Evolutionary conservation across 176 grass and related monocot genomes (phyloP), one percentile per base, ranked within the genome.

Genomic region (Typha latifolia): DNA sequence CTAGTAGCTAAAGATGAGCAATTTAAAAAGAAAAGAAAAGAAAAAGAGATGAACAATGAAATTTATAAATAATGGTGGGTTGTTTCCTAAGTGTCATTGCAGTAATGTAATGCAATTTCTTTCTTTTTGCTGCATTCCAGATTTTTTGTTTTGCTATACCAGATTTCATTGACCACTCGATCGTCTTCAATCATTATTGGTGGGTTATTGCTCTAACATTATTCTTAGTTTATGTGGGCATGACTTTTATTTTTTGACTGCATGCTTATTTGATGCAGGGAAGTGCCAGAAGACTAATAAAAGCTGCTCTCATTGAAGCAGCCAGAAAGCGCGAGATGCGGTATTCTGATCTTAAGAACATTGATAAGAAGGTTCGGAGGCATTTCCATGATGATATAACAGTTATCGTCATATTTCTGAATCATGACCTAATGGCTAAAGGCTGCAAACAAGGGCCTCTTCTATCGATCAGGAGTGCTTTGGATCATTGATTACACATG

Each of bases 351-450:
- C 88, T 99, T 57, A 90, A 67, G 51, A 99, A 77, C 70, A 99
- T 92, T 20, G 94, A 99, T 67, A 99, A 93, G 85, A 99, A 99
- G 77, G 94, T 99, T 63, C 89, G 94, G 72, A 72, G 89, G 62
- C 89, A 99, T 82, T 99, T 99, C 47, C 94, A 99, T 18, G 94
- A 99, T 53, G 94, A 99, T 62, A 99, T 99, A 21, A 90, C 86
- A 1, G 94, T 89, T 23, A 82, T 99, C 24, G 79, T 93, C 49
- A 72, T 99, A 76, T 99, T 99, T 79, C 78, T 99, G 64, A 93
- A 93, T 71, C 66, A 85, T 21, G 94, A 89, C n/a, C 75, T 57
- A 49, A 69, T 80, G 62, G 67, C 64, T n/a, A 82, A 77, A 80
- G 76, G 69, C 34, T 13, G 26, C 49, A 52, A 70, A 22, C 74